Conservation (phyloP, 768 basidiomycete genomes). For the Lactarius deliciosus region DNA sequence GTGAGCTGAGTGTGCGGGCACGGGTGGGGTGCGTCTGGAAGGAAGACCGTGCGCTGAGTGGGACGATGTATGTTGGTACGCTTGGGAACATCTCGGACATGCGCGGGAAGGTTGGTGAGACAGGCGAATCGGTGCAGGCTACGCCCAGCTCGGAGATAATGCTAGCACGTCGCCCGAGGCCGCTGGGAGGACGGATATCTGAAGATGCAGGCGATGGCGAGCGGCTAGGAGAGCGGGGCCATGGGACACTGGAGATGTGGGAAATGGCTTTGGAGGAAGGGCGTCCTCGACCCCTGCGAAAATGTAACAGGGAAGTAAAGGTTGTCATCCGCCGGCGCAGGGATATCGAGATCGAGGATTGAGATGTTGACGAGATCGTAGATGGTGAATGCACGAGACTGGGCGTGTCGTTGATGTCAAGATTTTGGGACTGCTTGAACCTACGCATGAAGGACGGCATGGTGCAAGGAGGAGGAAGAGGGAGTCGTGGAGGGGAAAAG, state of each 20-base stretch:
- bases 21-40: background rate
- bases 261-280: background rate
- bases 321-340: constrained; percentile 9
- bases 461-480: background rate
- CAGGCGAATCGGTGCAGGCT: background rate
- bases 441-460: constrained; percentile 11
- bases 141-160: constrained; percentile 18
- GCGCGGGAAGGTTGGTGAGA: background rate
- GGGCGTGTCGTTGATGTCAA: constrained; percentile 1
- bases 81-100: background rate
- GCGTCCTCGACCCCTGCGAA: background rate
- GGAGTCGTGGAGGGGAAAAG: background rate
- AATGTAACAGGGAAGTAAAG: constrained; percentile 4
- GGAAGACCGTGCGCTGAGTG: background rate
- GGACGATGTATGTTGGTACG: background rate
- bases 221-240: constrained; percentile 14
- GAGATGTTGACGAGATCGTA: constrained; percentile 19
- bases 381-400: constrained; percentile 19
- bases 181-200: constrained; percentile 31
- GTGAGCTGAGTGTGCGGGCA: constrained; percentile 22
- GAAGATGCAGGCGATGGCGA: constrained; percentile 29
- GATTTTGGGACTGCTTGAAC: background rate
- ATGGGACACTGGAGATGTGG: constrained; percentile 4
- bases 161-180: constrained; percentile 30
- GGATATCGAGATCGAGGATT: constrained; percentile 5